Percentiles rank a stretch among this genome's conserved stretches.
Conservation (phyloP, 192 early-diverging fungal genomes). For the Geranomyces variabilis region DNA sequence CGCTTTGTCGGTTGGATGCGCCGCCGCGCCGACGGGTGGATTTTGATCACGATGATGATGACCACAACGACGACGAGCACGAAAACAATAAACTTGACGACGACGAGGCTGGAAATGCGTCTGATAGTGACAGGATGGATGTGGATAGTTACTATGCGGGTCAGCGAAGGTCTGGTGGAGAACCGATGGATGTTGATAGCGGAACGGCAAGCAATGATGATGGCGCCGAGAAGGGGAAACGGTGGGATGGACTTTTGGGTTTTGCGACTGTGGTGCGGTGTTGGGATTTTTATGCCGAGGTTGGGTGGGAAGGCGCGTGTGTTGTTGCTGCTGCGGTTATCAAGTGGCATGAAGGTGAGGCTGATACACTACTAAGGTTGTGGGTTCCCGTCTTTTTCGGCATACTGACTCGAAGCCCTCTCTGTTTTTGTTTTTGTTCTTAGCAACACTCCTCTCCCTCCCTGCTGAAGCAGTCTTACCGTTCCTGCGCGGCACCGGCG, state of each 20-base stretch:
- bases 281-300: constrained; percentile 20
- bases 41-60: neutral
- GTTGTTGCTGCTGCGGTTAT: constrained; percentile 12
- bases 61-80: neutral
- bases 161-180: neutral
- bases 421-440: constrained; percentile 5
- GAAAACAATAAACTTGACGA: neutral
- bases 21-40: neutral
- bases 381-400: neutral
- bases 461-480: neutral
- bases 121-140: neutral
- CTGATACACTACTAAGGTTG: no score
- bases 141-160: neutral
- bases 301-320: constrained; percentile 4
- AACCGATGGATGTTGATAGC: neutral
- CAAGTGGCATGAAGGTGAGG: constrained; percentile 22
- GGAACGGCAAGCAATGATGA: neutral
- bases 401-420: neutral
- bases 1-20: neutral
- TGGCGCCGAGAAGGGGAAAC: constrained; percentile 8
- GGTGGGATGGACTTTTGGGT: constrained; percentile 27
- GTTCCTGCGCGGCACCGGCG: constrained; percentile 1
- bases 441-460: constrained; percentile 14
- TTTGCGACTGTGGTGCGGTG: constrained; percentile 12
- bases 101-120: neutral